These are phyloP conservation scores for Caryopteris hybrid DNA, from an alignment of 305 asterid genomes.

Conservation along the genomic window DNA sequence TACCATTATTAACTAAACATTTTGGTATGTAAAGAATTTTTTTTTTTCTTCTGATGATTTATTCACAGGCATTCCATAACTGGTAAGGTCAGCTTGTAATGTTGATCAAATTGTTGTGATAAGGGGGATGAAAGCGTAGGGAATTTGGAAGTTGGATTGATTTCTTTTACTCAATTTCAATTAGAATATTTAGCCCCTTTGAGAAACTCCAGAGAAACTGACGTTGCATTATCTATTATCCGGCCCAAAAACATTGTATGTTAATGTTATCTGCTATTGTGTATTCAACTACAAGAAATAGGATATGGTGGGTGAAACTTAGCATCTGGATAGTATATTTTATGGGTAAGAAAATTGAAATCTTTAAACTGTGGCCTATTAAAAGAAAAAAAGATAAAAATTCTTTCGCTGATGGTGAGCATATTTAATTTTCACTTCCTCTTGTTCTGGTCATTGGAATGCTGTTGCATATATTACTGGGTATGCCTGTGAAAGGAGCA, in stretches of 20 bases:
- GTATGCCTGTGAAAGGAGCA: neutral
- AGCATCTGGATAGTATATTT: neutral
- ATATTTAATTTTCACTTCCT: neutral
- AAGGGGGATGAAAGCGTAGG: neutral
- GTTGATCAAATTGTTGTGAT: neutral
- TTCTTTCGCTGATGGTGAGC: neutral
- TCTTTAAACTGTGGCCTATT: neutral
- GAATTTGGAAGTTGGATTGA: neutral
- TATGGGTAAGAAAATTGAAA: neutral
- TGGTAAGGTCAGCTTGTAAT: too few species aligned
- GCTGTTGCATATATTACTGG: neutral
- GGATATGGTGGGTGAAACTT: neutral
- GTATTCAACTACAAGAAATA: neutral
- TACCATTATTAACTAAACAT: neutral
- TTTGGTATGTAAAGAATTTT: neutral
- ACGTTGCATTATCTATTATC: neutral
- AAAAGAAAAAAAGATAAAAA: neutral
- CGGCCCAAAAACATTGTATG: neutral
- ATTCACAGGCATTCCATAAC: too few species aligned
- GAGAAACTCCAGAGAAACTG: neutral
- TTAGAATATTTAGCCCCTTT: too few species aligned
- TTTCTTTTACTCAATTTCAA: neutral
- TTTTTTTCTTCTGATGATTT: neutral
- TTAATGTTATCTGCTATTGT: neutral
- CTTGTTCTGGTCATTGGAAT: neutral